A percentile compares a stretch with the other conserved stretches of the same genome.
Conservation (phyloP, 768 basidiomycete species). For the Pleurotus giganteus region DNA sequence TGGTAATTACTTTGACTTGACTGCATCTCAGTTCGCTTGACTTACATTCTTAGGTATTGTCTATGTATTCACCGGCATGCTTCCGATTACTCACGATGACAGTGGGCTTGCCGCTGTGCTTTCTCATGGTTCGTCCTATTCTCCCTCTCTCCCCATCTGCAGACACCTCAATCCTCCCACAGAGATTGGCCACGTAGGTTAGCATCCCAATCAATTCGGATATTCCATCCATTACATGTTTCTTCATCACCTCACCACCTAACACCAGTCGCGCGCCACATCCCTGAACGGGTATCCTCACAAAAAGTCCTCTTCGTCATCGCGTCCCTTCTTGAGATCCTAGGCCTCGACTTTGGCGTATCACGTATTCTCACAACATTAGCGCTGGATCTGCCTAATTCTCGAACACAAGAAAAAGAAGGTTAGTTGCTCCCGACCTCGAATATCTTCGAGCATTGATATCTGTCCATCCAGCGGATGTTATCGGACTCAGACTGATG, state of each 20-base stretch:
- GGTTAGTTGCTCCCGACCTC: constrained; percentile 34
- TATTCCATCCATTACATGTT: background rate
- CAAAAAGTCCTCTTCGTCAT: constrained; percentile 38
- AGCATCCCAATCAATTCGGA: constrained; percentile 11
- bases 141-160: background rate
- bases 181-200: constrained; percentile 84
- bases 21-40: background rate
- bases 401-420: constrained; percentile 78
- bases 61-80: constrained; percentile 86
- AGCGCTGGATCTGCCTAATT: constrained; percentile 77
- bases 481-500: constrained; percentile 79
- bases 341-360: constrained; percentile 60
- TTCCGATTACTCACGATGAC: constrained; percentile 75
- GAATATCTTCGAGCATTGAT: background rate
- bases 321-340: constrained; percentile 37
- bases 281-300: constrained; percentile 57
- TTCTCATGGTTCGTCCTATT: constrained; percentile 62
- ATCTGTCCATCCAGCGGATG: constrained; percentile 58
- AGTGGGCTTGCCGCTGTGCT: constrained; percentile 82
- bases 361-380: constrained; percentile 44
- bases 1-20: constrained; percentile 36
- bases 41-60: constrained; percentile 52
- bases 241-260: background rate
- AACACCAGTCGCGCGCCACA: constrained; percentile 36
- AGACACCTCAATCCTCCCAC: constrained; percentile 5